Evolutionary conservation across 257 asterid species (phyloP), one percentile per base, ranked within the genome.

Genomic region (Solanum sejunctum): DNA sequence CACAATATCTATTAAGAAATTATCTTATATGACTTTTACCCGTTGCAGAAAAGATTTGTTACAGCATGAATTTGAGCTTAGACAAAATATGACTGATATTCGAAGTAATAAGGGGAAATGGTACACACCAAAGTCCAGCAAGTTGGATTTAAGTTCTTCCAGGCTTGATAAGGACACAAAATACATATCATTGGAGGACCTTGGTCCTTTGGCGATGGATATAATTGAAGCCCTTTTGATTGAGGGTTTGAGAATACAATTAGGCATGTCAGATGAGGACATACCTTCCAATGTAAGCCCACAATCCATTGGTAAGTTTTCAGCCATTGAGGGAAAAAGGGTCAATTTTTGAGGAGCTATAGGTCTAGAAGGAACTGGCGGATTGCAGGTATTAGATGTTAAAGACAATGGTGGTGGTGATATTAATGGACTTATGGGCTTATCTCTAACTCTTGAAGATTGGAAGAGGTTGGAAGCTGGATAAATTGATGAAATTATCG

Each of bases 391-490:
- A 64, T 70, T 95, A 88, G 98, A 97, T 85, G 81, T 97, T 45
- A 92, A 92, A 89, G 95, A 91, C 85, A 92, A 90, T n/a, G 96
- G 91, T 41, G 94, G 92, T 45, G 96, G 88, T 58, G 97, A 87
- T 81, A 89, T 92, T 47, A 97, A 97, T 90, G 98, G 98, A 71
- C 87, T 97, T 61, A 95, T 95, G 97, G 97, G 95, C 28, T 89
- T 97, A 21, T 93, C 99, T 17, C 92, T 97, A 23, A 92, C 98
- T 20, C 98, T 96, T 83, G 97, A 95, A 70, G 98, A 97, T 85
- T 97, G 99, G 99, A 94, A 94, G 98, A 95, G 84, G 84, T 88
- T 97, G 82, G 98, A 95, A 87, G 91, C 97, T 6, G 98, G 99
- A 52, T 96, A 94, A 84, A 90, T 97, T n/a, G 93, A 91, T 17